These are phyloP conservation scores for Saturnispora silvae DNA, from an alignment of 805 yeast genomes.

Conservation along the genomic window DNA sequence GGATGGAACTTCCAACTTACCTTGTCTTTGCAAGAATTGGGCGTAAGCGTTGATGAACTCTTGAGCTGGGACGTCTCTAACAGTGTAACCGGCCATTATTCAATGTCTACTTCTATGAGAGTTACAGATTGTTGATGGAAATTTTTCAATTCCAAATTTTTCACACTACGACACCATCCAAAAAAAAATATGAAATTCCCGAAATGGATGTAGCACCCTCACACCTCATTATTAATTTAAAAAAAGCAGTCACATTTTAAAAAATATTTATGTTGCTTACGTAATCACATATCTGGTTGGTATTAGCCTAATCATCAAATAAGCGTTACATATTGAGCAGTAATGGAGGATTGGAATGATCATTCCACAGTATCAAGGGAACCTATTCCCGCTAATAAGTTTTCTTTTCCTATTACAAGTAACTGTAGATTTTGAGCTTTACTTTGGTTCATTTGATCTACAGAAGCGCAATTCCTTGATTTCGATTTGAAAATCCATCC, in stretches of 20 bases:
- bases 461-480: too few relatives aligned
- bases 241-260: conserved; percentile 2
- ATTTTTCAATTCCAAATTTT: conserved; percentile 4
- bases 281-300: too few relatives aligned
- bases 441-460: too few relatives aligned
- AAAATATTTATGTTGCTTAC: too few relatives aligned
- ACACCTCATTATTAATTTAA: background rate
- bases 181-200: background rate
- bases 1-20: conserved; percentile 99
- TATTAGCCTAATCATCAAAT: too few relatives aligned
- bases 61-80: conserved; percentile 99
- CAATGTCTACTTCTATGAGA: background rate
- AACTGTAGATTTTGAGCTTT: too few relatives aligned
- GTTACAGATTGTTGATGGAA: background rate
- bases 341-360: too few relatives aligned
- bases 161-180: conserved; percentile 1
- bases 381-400: too few relatives aligned
- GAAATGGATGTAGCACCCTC: background rate
- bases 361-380: too few relatives aligned
- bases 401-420: too few relatives aligned
- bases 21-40: conserved; percentile 99
- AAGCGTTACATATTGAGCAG: too few relatives aligned
- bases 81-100: conserved; percentile 92
- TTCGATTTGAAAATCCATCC: too few relatives aligned
- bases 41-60: conserved; percentile 99